These are phyloP conservation scores for Pistacia integerrima DNA, from an alignment of 345 rosid species.

Conservation along the genomic window DNA sequence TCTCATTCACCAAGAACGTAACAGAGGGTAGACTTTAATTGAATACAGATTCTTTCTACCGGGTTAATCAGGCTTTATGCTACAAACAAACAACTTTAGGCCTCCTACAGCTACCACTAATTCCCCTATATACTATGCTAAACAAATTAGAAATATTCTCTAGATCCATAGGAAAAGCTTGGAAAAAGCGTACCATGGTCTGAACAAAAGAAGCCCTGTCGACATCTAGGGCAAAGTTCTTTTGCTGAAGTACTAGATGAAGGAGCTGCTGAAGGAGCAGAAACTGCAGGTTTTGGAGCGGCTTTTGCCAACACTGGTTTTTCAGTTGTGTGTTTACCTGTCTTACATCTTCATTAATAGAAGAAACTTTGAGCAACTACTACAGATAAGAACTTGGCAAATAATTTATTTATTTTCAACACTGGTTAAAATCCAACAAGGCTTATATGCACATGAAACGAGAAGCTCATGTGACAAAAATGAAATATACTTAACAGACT, in stretches of 20 bases:
- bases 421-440: not conserved
- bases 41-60: not conserved
- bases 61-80: not conserved
- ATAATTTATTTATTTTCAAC: not conserved
- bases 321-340: constrained; percentile 90
- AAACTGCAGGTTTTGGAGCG: constrained; percentile 35
- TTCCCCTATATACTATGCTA: not conserved
- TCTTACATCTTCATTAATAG: constrained; percentile 74
- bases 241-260: constrained; percentile 41
- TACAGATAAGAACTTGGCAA: constrained; percentile 1
- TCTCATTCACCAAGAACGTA: not conserved
- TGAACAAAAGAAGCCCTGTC: constrained; percentile 96
- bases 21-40: not conserved
- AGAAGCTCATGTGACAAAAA: not conserved
- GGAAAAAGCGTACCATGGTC: constrained; percentile 66
- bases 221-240: constrained; percentile 81
- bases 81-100: not conserved
- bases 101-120: not conserved
- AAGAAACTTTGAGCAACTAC: constrained; percentile 19
- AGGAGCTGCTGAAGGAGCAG: constrained; percentile 40
- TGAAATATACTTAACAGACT: not conserved
- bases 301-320: constrained; percentile 69
- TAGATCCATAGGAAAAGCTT: not conserved
- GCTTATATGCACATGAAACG: not conserved
- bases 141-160: not conserved